Percentiles rank a stretch among this genome's conserved stretches.
phyloP scores from a whole-genome alignment of 352 stramenopile species.

The Globisporangium alternatum region DNA sequence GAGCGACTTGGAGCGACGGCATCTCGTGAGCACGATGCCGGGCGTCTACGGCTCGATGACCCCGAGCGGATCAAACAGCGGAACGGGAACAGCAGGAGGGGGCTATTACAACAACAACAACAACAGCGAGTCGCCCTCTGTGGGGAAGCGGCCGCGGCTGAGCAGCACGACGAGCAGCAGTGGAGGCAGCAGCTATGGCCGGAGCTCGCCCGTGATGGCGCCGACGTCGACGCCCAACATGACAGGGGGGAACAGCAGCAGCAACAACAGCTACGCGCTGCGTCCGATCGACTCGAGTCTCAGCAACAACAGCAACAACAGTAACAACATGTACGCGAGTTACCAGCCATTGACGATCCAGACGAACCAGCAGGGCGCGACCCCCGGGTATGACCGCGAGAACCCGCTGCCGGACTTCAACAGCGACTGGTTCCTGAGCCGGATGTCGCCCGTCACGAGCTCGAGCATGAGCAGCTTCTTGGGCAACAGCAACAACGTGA shows the following conservation, averaged over 20 bases:
- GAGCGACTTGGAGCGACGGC: constrained; percentile 12
- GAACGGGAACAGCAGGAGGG: not conserved
- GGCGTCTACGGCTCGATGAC: constrained; percentile 4
- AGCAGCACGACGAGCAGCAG: constrained; percentile 25
- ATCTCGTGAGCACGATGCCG: constrained; percentile 15
- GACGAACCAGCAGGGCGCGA: constrained; percentile 16
- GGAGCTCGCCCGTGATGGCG: constrained; percentile 17
- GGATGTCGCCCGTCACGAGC: constrained; percentile 22
- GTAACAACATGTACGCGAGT: constrained; percentile 19
- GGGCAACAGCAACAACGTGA: not conserved
- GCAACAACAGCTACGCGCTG: constrained; percentile 15
- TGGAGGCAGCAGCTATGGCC: constrained; percentile 23
- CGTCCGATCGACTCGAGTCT: constrained; percentile 17
- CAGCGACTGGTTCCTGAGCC: constrained; percentile 33
- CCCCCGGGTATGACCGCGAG: constrained; percentile 35
- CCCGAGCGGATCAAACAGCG: not conserved
- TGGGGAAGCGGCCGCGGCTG: constrained; percentile 20
- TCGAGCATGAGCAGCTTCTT: constrained; percentile 7
- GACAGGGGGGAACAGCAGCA: not conserved
- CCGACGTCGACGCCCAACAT: constrained; percentile 6
- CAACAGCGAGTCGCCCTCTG: constrained; percentile 15
- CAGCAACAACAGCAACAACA: constrained; percentile 17
- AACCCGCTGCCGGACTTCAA: constrained; percentile 51
- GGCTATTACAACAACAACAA: constrained; percentile 11
- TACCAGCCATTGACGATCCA: constrained; percentile 20